Percentiles rank a stretch among this genome's conserved stretches.
phyloP scores from a whole-genome alignment of 371 early-diverging fungal genomes.

The Zychaea mexicana region DNA sequence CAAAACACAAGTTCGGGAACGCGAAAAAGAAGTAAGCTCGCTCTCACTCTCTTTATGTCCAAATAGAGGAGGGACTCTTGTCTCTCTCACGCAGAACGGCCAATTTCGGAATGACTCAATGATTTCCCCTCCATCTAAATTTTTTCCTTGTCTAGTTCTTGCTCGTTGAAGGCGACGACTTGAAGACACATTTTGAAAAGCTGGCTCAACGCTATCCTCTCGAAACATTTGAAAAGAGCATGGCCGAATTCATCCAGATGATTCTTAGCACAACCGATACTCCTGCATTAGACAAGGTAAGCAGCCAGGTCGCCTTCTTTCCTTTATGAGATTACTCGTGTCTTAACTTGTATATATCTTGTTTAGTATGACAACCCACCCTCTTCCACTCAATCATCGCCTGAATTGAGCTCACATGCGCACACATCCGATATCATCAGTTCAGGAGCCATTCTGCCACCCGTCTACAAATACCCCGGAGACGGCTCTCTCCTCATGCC shows the following conservation, averaged over 20 bases:
- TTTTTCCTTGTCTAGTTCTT: constrained; percentile 36
- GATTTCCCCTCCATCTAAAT: not conserved
- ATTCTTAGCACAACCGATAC: constrained; percentile 42
- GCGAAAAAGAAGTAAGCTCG: constrained; percentile 48
- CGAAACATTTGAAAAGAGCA: constrained; percentile 46
- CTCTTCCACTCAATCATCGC: constrained; percentile 1
- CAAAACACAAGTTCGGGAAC: constrained; percentile 47
- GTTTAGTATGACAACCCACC: constrained; percentile 8
- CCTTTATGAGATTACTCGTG: not conserved
- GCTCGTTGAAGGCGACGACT: constrained; percentile 29
- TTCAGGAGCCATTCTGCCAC: not conserved
- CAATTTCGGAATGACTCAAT: not conserved
- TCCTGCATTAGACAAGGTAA: constrained; percentile 49
- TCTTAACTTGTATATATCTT: not conserved
- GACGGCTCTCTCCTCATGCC: constrained; percentile 46
- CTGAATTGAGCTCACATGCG: constrained; percentile 1
- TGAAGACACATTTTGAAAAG: constrained; percentile 50
- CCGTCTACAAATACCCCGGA: constrained; percentile 49
- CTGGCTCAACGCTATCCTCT: constrained; percentile 56
- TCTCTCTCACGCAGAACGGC: not conserved
- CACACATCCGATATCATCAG: not conserved
- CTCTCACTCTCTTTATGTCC: not conserved
- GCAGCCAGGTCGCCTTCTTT: too few relatives aligned
- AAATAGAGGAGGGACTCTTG: too few relatives aligned
- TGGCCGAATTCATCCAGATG: constrained; percentile 52